Percentiles rank a stretch among this genome's conserved stretches.
phyloP scores from a whole-genome alignment of 768 basidiomycete genomes.

The Pulveroboletus sp. region DNA sequence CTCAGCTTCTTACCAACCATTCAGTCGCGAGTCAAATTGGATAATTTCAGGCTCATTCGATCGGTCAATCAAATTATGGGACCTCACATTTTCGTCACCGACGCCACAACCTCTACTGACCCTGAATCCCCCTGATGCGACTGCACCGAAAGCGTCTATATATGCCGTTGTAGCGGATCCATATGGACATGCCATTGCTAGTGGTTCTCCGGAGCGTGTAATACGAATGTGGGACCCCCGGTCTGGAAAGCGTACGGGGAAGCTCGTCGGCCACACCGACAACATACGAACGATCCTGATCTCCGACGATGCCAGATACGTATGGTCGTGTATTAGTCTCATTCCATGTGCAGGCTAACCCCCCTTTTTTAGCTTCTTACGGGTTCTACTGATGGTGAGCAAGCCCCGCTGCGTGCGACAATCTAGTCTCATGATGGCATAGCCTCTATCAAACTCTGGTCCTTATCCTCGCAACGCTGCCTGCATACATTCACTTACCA shows the following conservation, averaged over 20 bases:
- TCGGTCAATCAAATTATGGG: slow-evolving; percentile 92
- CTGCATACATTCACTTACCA: slow-evolving; percentile 96
- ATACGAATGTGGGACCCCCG: slow-evolving; percentile 93
- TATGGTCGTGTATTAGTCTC: slow-evolving; percentile 37
- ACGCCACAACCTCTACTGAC: slow-evolving; percentile 54
- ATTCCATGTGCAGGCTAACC: slow-evolving; percentile 7
- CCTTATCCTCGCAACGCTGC: slow-evolving; percentile 79
- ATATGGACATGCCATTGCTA: slow-evolving; percentile 75
- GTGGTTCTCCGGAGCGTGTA: slow-evolving; percentile 89
- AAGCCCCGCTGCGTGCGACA: background rate
- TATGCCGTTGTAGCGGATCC: slow-evolving; percentile 81
- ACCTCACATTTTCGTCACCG: slow-evolving; percentile 48
- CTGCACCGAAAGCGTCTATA: slow-evolving; percentile 62
- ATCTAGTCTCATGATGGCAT: slow-evolving; percentile 14
- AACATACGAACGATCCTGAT: slow-evolving; percentile 89
- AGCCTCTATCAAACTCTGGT: slow-evolving; percentile 93
- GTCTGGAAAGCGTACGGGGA: slow-evolving; percentile 70
- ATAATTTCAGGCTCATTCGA: slow-evolving; percentile 94
- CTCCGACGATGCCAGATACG: slow-evolving; percentile 87
- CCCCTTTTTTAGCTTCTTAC: slow-evolving; percentile 57
- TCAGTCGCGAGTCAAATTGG: slow-evolving; percentile 77
- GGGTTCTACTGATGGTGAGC: slow-evolving; percentile 69
- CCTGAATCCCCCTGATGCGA: slow-evolving; percentile 61
- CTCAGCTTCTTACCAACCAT: slow-evolving; percentile 10
- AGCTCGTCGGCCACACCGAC: slow-evolving; percentile 95